Evolutionary conservation across 306 rosid genomes (phyloP).

Genomic region (Citrullus colocynthis): DNA sequence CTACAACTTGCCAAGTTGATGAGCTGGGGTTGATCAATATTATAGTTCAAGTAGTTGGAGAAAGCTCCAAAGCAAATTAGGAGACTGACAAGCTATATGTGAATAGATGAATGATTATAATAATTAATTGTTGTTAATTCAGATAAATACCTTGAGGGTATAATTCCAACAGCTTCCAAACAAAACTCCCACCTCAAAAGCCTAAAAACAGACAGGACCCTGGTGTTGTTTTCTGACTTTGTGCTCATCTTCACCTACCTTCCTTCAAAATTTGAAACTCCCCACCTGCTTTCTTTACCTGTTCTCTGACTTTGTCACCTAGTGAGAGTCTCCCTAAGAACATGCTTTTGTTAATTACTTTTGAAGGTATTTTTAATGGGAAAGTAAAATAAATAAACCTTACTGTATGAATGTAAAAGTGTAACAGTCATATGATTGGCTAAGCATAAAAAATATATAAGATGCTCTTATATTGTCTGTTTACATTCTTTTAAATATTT

Average conservation of each 20-base stretch:
- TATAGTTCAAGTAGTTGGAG: slow-evolving; percentile 30
- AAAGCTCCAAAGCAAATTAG: slow-evolving; percentile 40
- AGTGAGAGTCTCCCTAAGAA: not conserved
- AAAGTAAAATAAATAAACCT: not conserved
- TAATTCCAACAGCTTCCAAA: slow-evolving; percentile 52
- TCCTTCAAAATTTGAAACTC: not conserved
- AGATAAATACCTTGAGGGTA: slow-evolving; percentile 26
- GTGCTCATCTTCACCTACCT: slow-evolving; percentile 11
- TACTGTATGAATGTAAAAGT: not conserved
- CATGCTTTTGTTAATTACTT: not conserved
- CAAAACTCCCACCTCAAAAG: slow-evolving; percentile 82
- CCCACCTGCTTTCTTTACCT: not conserved
- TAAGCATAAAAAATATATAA: not conserved
- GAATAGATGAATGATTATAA: slow-evolving; percentile 16
- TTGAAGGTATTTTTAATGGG: not conserved
- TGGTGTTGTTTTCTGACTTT: slow-evolving; percentile 31
- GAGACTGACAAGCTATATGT: slow-evolving; percentile 15
- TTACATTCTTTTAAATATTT: not conserved
- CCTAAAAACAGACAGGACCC: slow-evolving; percentile 40
- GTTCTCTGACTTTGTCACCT: not conserved
- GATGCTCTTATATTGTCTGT: not conserved
- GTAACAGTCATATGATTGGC: not conserved
- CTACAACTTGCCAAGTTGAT: slow-evolving; percentile 6
- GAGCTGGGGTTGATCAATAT: slow-evolving; percentile 19
- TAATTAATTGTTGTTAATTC: slow-evolving; percentile 10